Evolutionary conservation across 257 asterid genomes (phyloP), one percentile per base, ranked within the genome.

Genomic region (Jacaranda mimosifolia): DNA sequence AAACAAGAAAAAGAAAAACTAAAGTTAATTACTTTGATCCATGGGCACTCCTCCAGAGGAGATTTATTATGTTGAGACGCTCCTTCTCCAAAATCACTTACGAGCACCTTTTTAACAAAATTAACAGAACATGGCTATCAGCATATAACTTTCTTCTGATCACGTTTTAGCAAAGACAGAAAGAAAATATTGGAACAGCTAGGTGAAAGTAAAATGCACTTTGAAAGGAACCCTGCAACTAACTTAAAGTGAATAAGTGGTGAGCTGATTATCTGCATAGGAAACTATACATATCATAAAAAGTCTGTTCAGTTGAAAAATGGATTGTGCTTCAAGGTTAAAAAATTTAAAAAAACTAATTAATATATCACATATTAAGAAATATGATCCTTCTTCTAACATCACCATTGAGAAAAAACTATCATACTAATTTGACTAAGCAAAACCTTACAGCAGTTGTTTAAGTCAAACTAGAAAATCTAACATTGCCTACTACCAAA

Each of bases 21-120:
- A 19, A 75, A 73, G 78, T 26, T 53, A 80, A 84, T 90, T 85
- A 92, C 97, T 84, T 78, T 82, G 87, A 79, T 90, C 97, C 96
- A 92, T 92, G 69, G 58, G 81, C 73, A 80, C 78, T 72, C 69
- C 74, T 70, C 59, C 70, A 14, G n/a, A 66, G 64, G 43, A 72
- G 65, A 77, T 58, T 60, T 72, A 72, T 14, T 57, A 32, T 26
- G 52, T 66, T 62, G 70, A 65, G 57, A 58, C 57, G 69, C 73
- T 79, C 82, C 73, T 79, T 62, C 64, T 7, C 81, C 68, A 43
- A 70, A 67, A 70, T 60, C 82, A 68, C 84, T 77, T 77, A 55
- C 35, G n/a, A 40, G 57, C 36, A 80, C 87, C 88, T 80, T 77
- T 68, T 68, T 78, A 40, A 77, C 67, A 82, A 49, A 79, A 74